Conservation (phyloP, 1,139 yeast genomes). For the Candida pseudoviswanathii region DNA sequence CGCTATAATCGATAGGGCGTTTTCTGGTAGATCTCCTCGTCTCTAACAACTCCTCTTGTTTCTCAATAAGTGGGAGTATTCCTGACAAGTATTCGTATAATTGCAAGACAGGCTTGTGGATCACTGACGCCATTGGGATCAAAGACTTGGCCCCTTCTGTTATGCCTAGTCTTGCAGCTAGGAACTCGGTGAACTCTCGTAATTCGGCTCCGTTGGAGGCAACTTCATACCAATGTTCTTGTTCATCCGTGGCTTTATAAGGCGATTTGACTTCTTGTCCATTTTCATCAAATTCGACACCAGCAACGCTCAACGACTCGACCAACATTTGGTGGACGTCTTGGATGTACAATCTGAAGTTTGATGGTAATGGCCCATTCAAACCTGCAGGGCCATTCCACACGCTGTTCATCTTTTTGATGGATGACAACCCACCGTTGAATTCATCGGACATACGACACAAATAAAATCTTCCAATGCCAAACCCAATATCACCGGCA, state of each 20-base stretch:
- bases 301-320: slow-evolving; percentile 30
- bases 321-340: slow-evolving; percentile 43
- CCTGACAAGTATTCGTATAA: slow-evolving; percentile 29
- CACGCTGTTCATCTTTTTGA: slow-evolving; percentile 33
- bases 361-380: slow-evolving; percentile 30
- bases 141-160: slow-evolving; percentile 9
- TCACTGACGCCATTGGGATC: slow-evolving; percentile 25
- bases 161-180: slow-evolving; percentile 23
- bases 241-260: slow-evolving; percentile 9
- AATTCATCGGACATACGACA: slow-evolving; percentile 43
- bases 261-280: slow-evolving; percentile 23
- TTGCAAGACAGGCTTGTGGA: slow-evolving; percentile 29
- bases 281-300: slow-evolving; percentile 35
- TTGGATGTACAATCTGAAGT: slow-evolving; percentile 53
- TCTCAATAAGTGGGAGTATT: slow-evolving; percentile 24
- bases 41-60: slow-evolving; percentile 21
- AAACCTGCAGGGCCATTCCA: slow-evolving; percentile 22
- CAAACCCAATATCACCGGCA: slow-evolving; percentile 50
- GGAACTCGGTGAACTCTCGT: slow-evolving; percentile 29
- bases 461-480: slow-evolving; percentile 48
- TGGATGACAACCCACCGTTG: slow-evolving; percentile 43
- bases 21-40: slow-evolving; percentile 18
- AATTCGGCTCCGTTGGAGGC: slow-evolving; percentile 40
- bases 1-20: slow-evolving; percentile 19
- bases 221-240: slow-evolving; percentile 45